phyloP scores from a whole-genome alignment of 345 rosid species.

The Angophora floribunda region DNA sequence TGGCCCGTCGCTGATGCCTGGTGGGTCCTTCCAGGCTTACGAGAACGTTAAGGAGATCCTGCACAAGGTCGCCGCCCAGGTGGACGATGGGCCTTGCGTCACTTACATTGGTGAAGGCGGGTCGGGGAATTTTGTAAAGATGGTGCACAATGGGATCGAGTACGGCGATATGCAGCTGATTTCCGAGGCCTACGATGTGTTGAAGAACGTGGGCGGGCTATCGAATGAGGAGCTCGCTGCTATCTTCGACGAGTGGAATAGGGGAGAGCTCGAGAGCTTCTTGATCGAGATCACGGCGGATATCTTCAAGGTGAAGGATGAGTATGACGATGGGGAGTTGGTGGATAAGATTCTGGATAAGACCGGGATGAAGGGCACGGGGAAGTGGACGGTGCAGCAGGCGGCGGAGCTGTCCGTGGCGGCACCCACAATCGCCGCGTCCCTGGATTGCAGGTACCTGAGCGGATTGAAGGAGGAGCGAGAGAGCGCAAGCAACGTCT shows the following conservation, averaged over 20 bases:
- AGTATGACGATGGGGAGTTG: slow-evolving; percentile 48
- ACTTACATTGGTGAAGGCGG: slow-evolving; percentile 94
- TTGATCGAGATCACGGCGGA: slow-evolving; percentile 84
- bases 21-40: slow-evolving; percentile 77
- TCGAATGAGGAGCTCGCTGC: slow-evolving; percentile 59
- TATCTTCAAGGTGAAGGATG: slow-evolving; percentile 81
- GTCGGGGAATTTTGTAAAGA: slow-evolving; percentile 94
- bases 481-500: slow-evolving; percentile 43
- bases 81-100: slow-evolving; percentile 97
- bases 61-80: slow-evolving; percentile 85
- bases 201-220: slow-evolving; percentile 81
- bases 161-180: slow-evolving; percentile 99
- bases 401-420: slow-evolving; percentile 98
- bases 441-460: slow-evolving; percentile 81
- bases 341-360: slow-evolving; percentile 95
- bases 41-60: slow-evolving; percentile 58
- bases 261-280: slow-evolving; percentile 88
- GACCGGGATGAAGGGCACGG: slow-evolving; percentile 98
- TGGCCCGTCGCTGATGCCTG: slow-evolving; percentile 95
- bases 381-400: slow-evolving; percentile 98
- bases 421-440: slow-evolving; percentile 94
- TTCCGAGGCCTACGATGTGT: slow-evolving; percentile 88
- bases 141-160: slow-evolving; percentile 98
- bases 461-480: slow-evolving; percentile 96
- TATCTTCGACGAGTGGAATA: slow-evolving; percentile 71